Percentiles rank a stretch among this genome's conserved stretches.
These are phyloP conservation scores for Chenopodium quinoa DNA, from an alignment of 148 eudicot genomes.

Conservation along the genomic window DNA sequence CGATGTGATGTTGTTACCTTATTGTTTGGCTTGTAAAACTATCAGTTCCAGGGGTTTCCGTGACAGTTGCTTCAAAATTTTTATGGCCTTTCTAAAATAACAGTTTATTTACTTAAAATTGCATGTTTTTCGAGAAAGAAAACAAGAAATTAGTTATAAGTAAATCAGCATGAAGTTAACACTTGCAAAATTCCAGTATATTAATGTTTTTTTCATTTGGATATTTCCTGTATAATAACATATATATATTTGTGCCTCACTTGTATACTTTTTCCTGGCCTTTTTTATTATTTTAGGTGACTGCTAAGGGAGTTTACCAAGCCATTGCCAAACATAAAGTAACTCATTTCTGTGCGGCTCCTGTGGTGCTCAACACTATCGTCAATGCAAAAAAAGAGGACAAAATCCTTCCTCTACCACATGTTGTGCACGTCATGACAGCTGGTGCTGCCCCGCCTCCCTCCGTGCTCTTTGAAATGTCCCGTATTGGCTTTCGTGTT, in stretches of 20 bases:
- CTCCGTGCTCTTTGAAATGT: constrained; percentile 67
- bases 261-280: background rate
- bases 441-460: constrained; percentile 98
- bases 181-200: background rate
- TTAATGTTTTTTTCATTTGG: background rate
- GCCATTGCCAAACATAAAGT: constrained; percentile 75
- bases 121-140: background rate
- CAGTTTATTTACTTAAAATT: background rate
- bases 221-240: background rate
- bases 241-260: background rate
- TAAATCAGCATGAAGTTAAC: background rate
- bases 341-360: constrained; percentile 95
- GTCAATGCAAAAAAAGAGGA: constrained; percentile 72
- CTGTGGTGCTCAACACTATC: constrained; percentile 84
- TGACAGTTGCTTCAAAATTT: no score
- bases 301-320: constrained; percentile 76
- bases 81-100: background rate
- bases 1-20: no score
- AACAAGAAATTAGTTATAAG: background rate
- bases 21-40: no score
- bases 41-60: no score
- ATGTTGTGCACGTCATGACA: constrained; percentile 72
- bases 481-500: constrained; percentile 70
- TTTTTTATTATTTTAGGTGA: constrained; percentile 42
- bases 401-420: constrained; percentile 65